These are phyloP conservation scores for Hanseniaspora taiwanica DNA, from an alignment of 805 yeast genomes.

Conservation along the genomic window DNA sequence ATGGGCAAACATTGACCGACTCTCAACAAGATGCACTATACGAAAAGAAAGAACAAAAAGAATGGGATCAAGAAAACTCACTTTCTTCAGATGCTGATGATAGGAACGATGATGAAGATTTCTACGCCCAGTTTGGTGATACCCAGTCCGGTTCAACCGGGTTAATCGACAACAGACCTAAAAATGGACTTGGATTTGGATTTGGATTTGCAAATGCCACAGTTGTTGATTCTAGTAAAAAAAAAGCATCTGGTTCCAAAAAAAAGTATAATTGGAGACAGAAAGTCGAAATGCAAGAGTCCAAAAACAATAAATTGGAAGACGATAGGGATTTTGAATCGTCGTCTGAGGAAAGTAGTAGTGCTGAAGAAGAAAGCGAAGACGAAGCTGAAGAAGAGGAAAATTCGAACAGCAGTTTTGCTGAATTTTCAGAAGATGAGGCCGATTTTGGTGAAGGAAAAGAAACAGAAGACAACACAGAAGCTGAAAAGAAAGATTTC, in stretches of 20 bases:
- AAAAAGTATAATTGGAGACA: constrained; percentile 68
- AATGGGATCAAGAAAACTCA: constrained; percentile 37
- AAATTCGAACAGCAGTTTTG: background rate
- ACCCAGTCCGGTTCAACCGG: constrained; percentile 5
- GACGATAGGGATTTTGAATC: constrained; percentile 50
- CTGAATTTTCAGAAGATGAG: constrained; percentile 2
- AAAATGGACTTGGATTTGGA: constrained; percentile 50
- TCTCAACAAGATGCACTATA: constrained; percentile 48
- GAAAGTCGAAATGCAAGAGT: constrained; percentile 34
- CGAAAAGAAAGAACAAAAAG: constrained; percentile 52
- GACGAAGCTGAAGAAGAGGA: constrained; percentile 18
- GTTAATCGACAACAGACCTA: constrained; percentile 64
- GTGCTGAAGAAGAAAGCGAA: constrained; percentile 16
- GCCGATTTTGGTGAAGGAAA: constrained; percentile 18
- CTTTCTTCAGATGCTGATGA: constrained; percentile 10
- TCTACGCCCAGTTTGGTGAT: constrained; percentile 17
- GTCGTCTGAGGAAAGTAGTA: constrained; percentile 16
- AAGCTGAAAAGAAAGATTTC: constrained; percentile 47
- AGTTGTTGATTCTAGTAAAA: background rate
- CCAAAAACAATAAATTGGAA: constrained; percentile 32
- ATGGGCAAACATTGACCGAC: constrained; percentile 52
- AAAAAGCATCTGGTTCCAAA: constrained; percentile 19
- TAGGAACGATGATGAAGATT: constrained; percentile 16
- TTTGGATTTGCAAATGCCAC: constrained; percentile 40
- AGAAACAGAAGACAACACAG: constrained; percentile 22